Evolutionary conservation across 2,329 filamentous ascomycete genomes (phyloP), one percentile per base, ranked within the genome.

Genomic region (Nigrospora osmanthi): DNA sequence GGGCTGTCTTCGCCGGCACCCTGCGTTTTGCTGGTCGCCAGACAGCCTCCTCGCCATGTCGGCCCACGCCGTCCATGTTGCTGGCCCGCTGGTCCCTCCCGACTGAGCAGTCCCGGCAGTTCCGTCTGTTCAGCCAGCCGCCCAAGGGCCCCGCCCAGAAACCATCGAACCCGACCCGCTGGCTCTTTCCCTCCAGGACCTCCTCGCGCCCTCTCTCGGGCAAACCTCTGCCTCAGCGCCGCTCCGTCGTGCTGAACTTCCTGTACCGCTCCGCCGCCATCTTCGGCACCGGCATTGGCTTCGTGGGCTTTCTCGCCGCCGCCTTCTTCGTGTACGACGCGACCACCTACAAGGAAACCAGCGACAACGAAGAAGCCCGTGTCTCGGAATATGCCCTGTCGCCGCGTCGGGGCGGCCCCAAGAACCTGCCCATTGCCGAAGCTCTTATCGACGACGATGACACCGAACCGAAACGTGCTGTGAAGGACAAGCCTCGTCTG

Each of bases 281-380:
- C 56, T 65, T 88, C 17, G 93, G 93, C 35, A 81, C 87, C 47
- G 86, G 91, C 41, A 75, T 93, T 34, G 71, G 83, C 9, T 74
- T 91, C 42, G 63, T 87, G 44, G 83, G 85, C 32, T 68, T 76
- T 4, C 73, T 86, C 6, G 75, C 97, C 7, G 66, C 89, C 16
- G 85, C 75, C 40, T 96, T 98, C 73, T 98, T 98, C 68, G 55
- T 93, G 55, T 98, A 95, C 69, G 93, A 98, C 70, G 85, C 90
- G 11, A 85, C 81, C 40, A 98, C 93, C 13, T 98, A 98, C 69
- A 82, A 80, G 47, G 85, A 89, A 52, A 73, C 83, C 39, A 68
- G 78, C 2, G 78, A 74, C 7, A 73, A 76, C 23, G 70, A 72
- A 52, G 90, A 96, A 55, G 81, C 95, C 47, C 77, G 84, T 41